Evolutionary conservation across 1,284 basidiomycete species (phyloP).

Genomic region (Phylloboletellus chloephorus): DNA sequence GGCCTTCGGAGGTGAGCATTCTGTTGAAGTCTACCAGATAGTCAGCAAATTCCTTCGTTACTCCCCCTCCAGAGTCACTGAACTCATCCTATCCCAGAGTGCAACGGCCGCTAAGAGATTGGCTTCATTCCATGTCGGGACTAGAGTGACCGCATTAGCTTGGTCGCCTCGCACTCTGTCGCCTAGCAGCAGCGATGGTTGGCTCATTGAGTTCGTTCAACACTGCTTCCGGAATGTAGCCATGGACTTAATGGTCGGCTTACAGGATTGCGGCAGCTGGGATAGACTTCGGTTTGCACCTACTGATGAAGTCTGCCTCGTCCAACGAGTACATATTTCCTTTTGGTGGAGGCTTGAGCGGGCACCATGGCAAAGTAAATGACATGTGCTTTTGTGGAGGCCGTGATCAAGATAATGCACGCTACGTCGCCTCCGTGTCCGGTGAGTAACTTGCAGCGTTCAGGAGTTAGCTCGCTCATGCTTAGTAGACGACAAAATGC

Average conservation of each 20-base stretch:
- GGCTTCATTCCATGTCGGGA: slow-evolving; percentile 71
- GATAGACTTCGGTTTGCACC: slow-evolving; percentile 61
- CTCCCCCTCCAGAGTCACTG: slow-evolving; percentile 9
- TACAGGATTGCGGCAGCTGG: slow-evolving; percentile 61
- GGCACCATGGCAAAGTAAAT: slow-evolving; percentile 69
- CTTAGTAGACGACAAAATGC: slow-evolving; percentile 64
- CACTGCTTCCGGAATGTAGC: neutral
- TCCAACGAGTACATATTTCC: slow-evolving; percentile 52
- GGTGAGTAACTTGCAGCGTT: slow-evolving; percentile 38
- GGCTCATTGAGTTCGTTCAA: slow-evolving; percentile 62
- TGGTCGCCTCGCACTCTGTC: slow-evolving; percentile 69
- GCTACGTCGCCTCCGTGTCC: slow-evolving; percentile 75
- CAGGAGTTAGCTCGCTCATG: slow-evolving; percentile 4
- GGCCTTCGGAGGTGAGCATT: slow-evolving; percentile 65
- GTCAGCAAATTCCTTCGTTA: slow-evolving; percentile 36
- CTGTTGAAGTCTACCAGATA: slow-evolving; percentile 61
- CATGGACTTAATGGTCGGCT: slow-evolving; percentile 5
- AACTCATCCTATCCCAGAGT: slow-evolving; percentile 30
- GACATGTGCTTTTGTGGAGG: slow-evolving; percentile 75
- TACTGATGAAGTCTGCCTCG: slow-evolving; percentile 53
- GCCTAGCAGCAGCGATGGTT: slow-evolving; percentile 55
- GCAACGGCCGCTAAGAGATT: slow-evolving; percentile 42
- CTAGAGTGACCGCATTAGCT: slow-evolving; percentile 65
- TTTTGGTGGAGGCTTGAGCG: slow-evolving; percentile 72
- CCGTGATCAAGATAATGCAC: slow-evolving; percentile 53